These are phyloP conservation scores for Oenanthe javanica DNA, from an alignment of 140 eudicot species.

Conservation along the genomic window DNA sequence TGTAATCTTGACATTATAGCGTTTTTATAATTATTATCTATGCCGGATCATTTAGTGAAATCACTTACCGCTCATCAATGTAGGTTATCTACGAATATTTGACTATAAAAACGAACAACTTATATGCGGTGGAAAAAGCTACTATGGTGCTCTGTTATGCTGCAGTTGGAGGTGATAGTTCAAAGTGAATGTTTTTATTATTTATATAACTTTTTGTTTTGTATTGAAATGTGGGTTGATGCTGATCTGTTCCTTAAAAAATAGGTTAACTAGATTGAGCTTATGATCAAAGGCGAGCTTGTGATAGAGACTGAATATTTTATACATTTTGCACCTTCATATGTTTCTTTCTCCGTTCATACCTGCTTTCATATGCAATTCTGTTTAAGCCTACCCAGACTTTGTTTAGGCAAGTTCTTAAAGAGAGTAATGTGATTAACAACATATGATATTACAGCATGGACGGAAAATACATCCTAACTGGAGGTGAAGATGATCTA, in stretches of 20 bases:
- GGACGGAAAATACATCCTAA: conserved; percentile 87
- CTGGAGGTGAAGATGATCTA: conserved; percentile 97
- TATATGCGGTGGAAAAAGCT: conserved; percentile 93
- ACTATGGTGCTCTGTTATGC: conserved; percentile 91
- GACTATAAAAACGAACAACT: conserved; percentile 91
- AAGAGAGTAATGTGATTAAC: conserved; percentile 18
- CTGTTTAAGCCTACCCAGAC: neutral
- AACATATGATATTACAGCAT: conserved; percentile 46
- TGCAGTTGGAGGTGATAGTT: conserved; percentile 87
- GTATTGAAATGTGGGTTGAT: neutral
- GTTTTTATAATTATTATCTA: neutral
- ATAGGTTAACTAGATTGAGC: neutral
- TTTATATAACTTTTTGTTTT: neutral
- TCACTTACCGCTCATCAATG: conserved; percentile 13
- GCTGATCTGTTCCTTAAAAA: neutral
- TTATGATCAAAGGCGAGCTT: neutral
- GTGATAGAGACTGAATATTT: neutral
- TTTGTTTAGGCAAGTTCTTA: neutral
- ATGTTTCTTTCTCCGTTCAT: neutral
- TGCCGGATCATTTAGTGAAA: conserved; percentile 10
- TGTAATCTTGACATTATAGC: conserved; percentile 8
- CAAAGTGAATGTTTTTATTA: neutral
- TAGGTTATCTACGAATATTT: conserved; percentile 82
- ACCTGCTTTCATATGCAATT: neutral
- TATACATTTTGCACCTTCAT: neutral